Conservation (phyloP, 208 protist genomes). For the Acanthamoeba lenticulata region DNA sequence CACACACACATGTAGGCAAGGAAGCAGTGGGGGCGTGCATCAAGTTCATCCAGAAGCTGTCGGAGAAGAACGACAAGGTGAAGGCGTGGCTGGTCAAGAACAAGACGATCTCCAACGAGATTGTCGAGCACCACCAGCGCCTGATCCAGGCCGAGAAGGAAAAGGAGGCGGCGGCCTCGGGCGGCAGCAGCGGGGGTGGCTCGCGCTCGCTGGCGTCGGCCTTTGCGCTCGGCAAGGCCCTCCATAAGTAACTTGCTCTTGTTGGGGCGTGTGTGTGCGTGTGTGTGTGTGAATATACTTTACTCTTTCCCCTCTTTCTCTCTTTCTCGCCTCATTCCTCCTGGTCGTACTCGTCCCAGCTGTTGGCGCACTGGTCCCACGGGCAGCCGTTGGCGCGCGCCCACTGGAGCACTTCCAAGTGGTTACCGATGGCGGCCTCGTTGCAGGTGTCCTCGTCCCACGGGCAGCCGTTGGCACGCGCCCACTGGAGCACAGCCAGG, state of each 20-base stretch:
- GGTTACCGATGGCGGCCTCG: neutral
- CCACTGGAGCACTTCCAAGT: neutral
- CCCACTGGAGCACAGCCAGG: too few species aligned
- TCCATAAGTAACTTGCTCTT: neutral
- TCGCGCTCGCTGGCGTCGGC: neutral
- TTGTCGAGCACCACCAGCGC: constrained; percentile 7
- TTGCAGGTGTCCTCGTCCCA: too few species aligned
- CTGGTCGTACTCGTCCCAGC: too few species aligned
- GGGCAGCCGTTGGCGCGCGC: neutral
- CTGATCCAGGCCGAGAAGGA: constrained; percentile 4
- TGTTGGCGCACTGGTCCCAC: neutral
- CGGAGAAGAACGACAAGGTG: constrained; percentile 31
- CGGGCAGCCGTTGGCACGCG: too few species aligned
- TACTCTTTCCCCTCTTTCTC: too few species aligned
- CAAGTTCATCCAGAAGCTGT: constrained; percentile 49
- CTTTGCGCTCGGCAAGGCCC: neutral
- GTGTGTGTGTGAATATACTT: too few species aligned
- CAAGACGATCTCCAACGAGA: constrained; percentile 35
- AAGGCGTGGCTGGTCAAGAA: constrained; percentile 42
- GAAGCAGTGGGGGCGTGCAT: neutral
- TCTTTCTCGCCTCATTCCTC: too few species aligned
- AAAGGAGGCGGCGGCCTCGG: neutral
- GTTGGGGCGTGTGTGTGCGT: neutral
- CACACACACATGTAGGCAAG: neutral
- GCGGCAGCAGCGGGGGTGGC: neutral